Percentiles rank a stretch among this genome's conserved stretches.
Conservation (phyloP, 1,284 basidiomycete genomes). For the Singerocomus inundabilis region DNA sequence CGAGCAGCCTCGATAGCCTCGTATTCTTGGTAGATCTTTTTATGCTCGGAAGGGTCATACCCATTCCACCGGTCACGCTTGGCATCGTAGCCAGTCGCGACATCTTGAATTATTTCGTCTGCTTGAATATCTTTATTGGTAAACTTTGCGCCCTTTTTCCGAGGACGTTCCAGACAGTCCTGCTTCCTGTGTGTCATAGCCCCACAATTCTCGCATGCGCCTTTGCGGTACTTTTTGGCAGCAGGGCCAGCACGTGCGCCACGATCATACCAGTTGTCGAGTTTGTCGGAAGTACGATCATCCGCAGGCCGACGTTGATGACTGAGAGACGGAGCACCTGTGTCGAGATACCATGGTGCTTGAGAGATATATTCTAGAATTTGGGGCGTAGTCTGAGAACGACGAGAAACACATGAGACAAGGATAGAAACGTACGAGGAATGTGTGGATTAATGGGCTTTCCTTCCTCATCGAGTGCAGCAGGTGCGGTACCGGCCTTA, state of each 20-base stretch:
- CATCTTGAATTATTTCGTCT: slow-evolving; percentile 86
- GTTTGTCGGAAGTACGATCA: slow-evolving; percentile 63
- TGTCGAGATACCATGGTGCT: slow-evolving; percentile 98
- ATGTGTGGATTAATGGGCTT: slow-evolving; percentile 98
- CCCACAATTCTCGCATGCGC: slow-evolving; percentile 98
- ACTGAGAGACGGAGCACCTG: slow-evolving; percentile 85
- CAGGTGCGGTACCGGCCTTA: slow-evolving; percentile 96
- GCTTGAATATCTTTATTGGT: slow-evolving; percentile 88
- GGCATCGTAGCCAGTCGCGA: slow-evolving; percentile 85
- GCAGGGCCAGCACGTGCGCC: slow-evolving; percentile 85
- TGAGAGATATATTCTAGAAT: slow-evolving; percentile 84
- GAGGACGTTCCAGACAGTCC: slow-evolving; percentile 95
- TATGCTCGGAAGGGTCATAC: slow-evolving; percentile 88
- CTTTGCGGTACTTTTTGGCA: slow-evolving; percentile 95
- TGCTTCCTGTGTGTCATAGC: slow-evolving; percentile 90
- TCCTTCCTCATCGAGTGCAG: slow-evolving; percentile 92
- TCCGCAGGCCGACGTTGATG: slow-evolving; percentile 87
- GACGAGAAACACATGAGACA: not conserved
- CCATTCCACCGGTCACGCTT: slow-evolving; percentile 99
- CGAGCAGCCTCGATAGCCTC: slow-evolving; percentile 90
- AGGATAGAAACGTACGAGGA: slow-evolving; percentile 64
- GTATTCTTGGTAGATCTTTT: slow-evolving; percentile 89
- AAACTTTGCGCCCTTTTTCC: slow-evolving; percentile 94
- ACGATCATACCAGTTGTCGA: slow-evolving; percentile 92
- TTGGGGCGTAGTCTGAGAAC: not conserved